Evolutionary conservation across 2,329 filamentous ascomycete genomes (phyloP).

Genomic region (Xylariaceae sp.): DNA sequence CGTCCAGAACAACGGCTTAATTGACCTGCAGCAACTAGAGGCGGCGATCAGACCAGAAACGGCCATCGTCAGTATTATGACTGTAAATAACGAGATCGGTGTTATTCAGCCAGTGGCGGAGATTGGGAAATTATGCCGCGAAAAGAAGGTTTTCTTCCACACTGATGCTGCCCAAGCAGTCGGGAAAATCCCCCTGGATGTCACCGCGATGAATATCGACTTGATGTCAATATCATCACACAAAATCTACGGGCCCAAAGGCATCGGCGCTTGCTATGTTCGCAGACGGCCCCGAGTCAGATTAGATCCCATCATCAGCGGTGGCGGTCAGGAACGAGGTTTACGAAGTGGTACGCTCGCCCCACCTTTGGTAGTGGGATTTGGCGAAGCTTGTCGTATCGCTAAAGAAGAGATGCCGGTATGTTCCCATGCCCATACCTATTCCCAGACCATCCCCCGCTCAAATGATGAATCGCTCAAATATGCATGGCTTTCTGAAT

Average conservation of each 20-base stretch:
- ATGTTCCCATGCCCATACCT: constrained; percentile 48
- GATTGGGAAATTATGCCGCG: constrained; percentile 89
- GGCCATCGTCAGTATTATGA: constrained; percentile 93
- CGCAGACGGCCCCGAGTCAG: constrained; percentile 90
- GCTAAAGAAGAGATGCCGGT: constrained; percentile 89
- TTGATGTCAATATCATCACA: constrained; percentile 98
- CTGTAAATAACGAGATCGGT: constrained; percentile 99
- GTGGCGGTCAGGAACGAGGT: constrained; percentile 94
- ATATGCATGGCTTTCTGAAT: constrained; percentile 93
- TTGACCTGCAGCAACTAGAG: constrained; percentile 82
- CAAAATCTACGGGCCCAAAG: constrained; percentile 98
- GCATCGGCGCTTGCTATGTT: constrained; percentile 94
- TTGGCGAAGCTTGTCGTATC: constrained; percentile 93
- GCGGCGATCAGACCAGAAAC: constrained; percentile 91
- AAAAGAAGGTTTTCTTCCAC: constrained; percentile 96
- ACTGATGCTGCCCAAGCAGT: constrained; percentile 95
- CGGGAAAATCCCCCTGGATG: constrained; percentile 96
- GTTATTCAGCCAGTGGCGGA: constrained; percentile 96
- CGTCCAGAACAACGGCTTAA: constrained; percentile 82
- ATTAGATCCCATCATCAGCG: constrained; percentile 92
- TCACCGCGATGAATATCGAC: constrained; percentile 97
- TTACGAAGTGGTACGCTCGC: constrained; percentile 92
- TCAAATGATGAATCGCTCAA: constrained; percentile 78
- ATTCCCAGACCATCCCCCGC: constrained; percentile 23
- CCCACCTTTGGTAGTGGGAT: constrained; percentile 84